Conservation (phyloP, 345 rosid genomes). For the Eucalyptus cloeziana region DNA sequence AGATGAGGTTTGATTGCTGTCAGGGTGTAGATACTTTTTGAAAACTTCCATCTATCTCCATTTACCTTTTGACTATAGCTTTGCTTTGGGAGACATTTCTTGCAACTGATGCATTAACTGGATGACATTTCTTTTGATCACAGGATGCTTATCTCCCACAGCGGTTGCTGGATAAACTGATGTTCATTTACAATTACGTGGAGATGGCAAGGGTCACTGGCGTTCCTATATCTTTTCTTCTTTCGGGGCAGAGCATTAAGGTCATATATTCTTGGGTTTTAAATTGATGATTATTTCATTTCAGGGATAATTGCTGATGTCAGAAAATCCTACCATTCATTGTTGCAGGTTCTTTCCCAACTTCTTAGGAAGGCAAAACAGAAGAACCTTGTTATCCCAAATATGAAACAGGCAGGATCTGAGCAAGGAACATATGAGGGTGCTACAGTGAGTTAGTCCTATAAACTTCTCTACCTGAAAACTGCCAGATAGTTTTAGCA, state of each 20-base stretch:
- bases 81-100: not conserved
- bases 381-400: conserved; percentile 75
- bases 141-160: conserved; percentile 99
- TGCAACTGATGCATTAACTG: not conserved
- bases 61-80: not conserved
- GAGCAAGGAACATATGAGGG: conserved; percentile 97
- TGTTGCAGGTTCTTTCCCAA: conserved; percentile 84
- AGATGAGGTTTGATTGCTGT: not conserved
- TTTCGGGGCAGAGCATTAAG: conserved; percentile 99
- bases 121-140: not conserved
- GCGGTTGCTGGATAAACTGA: conserved; percentile 87
- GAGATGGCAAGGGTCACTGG: conserved; percentile 99
- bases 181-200: conserved; percentile 87
- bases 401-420: conserved; percentile 77
- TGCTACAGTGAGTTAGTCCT: conserved; percentile 77
- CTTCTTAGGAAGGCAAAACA: conserved; percentile 94
- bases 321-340: not conserved
- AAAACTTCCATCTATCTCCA: not conserved
- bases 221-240: conserved; percentile 95
- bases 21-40: not conserved
- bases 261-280: not conserved
- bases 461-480: not conserved
- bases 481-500: not conserved
- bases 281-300: not conserved
- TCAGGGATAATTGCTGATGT: not conserved